Conservation (phyloP, 2,329 filamentous ascomycete genomes). For the Neurospora sp. region DNA sequence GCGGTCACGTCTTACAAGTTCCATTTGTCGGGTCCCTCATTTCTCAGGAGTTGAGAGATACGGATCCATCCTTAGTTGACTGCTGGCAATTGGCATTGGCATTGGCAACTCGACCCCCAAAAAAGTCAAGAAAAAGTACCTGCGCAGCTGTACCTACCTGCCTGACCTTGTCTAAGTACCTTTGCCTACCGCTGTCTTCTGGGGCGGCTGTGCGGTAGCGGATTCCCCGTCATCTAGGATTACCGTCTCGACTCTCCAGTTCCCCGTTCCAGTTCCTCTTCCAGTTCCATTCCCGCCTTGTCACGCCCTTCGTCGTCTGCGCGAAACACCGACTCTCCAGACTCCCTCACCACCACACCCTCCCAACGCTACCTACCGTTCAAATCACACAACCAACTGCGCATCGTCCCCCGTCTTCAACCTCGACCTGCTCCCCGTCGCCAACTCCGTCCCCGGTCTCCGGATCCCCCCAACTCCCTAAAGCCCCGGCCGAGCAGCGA, state of each 20-base stretch:
- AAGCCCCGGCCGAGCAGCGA: conserved; percentile 28
- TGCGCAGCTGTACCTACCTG: not conserved
- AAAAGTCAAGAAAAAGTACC: not conserved
- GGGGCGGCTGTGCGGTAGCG: not conserved
- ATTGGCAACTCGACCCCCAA: not conserved
- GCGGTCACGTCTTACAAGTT: not conserved
- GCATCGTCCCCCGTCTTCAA: not conserved
- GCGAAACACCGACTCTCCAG: not conserved
- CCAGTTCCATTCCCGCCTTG: not conserved
- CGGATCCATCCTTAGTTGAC: not conserved
- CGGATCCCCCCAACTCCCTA: conserved; percentile 6
- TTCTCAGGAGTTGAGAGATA: not conserved
- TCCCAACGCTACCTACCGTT: not conserved
- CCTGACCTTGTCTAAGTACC: not conserved
- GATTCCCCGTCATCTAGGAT: not conserved
- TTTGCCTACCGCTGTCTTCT: not conserved
- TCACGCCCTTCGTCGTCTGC: not conserved
- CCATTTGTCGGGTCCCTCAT: not conserved
- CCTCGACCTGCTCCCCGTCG: not conserved
- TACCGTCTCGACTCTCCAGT: not conserved
- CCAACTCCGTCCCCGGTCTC: not conserved
- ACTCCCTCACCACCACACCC: not conserved
- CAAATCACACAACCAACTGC: not conserved
- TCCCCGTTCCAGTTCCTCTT: not conserved
- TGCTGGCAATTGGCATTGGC: not conserved